Evolutionary conservation across 2,329 filamentous ascomycete species (phyloP), one percentile per base, ranked within the genome.

Genomic region (Calonectria multiphialidica): DNA sequence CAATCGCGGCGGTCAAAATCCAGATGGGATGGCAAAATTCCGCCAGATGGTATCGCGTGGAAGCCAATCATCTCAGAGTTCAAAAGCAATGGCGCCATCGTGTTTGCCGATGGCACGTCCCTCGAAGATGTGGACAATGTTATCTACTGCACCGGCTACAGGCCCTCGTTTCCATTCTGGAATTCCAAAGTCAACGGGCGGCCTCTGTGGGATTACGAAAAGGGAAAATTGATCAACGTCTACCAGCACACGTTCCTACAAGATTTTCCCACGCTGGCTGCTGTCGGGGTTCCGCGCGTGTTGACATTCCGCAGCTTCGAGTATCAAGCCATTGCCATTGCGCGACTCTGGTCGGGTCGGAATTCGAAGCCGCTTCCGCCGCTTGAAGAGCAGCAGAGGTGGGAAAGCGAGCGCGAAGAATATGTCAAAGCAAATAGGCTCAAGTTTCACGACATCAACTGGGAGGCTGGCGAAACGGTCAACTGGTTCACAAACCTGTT

Each of bases 211-310:
- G 87, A 90, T 76, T 90, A 91, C 75, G 71, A 79, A 1, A 70
- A 79, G 0, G 84, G 85, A 33, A 86, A 84, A 23, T 78, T 91
- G 2, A 68, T 84, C 0, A 83, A 84, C 0, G 85, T 74, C 2
- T 91, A 90, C 74, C 85, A 84, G 80, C 89, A 91, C 76, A 89
- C 88, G 0, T 90, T 90, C 78, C 84, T 89, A 62, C 85, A 82
- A 1, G 84, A 86, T 25, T 86, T 86, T 47, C 79, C 84, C 0
- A 88, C 86, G 0, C 80, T 92, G 0, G 90, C 83, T 0, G 81
- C 90, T 13, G 84, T 91, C 0, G 90, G 89, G 0, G 77, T 90
- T 7, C 88, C 88, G 2, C 84, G 88, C 0, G 86, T 86, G 0
- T 78, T 89, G 15, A 90, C 88, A 0, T 90, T 90, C 69, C 80